Conservation (phyloP, 176 grass and related monocot genomes). For the Aegilops sharonensis region DNA sequence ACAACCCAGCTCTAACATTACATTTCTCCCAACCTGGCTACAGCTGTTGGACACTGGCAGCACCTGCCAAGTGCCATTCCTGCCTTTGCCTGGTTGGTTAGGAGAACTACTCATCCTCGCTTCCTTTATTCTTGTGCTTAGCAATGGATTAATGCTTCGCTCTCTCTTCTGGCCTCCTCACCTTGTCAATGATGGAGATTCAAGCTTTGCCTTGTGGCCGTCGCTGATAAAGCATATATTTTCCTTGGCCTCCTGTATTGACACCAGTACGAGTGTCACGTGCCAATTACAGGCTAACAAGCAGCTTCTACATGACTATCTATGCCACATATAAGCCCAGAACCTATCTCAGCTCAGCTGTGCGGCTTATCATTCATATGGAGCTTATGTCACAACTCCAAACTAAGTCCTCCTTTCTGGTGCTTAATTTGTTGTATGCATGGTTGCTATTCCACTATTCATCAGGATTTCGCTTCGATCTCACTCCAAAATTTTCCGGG, state of each 20-base stretch:
- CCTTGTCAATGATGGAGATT: neutral
- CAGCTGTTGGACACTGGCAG: neutral
- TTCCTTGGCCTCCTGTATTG: neutral
- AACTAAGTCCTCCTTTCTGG: neutral
- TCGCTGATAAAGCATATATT: neutral
- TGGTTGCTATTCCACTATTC: neutral
- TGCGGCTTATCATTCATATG: neutral
- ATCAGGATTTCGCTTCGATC: neutral
- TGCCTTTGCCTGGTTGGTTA: neutral
- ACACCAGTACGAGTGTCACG: neutral
- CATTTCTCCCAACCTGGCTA: too few relatives aligned
- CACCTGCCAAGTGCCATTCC: neutral
- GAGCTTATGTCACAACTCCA: neutral
- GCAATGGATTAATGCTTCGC: neutral
- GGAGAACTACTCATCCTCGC: neutral
- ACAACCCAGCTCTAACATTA: neutral
- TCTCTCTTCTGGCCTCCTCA: neutral
- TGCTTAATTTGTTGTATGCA: neutral
- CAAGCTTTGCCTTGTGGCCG: neutral
- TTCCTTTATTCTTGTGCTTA: neutral
- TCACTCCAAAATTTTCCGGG: neutral
- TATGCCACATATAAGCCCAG: neutral
- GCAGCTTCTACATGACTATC: slow-evolving; percentile 14
- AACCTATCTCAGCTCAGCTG: neutral
- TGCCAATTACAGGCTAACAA: neutral